Base-by-base conservation (phyloP, 1,284 basidiomycete species). In the Pseudozyma thailandica region DNA sequence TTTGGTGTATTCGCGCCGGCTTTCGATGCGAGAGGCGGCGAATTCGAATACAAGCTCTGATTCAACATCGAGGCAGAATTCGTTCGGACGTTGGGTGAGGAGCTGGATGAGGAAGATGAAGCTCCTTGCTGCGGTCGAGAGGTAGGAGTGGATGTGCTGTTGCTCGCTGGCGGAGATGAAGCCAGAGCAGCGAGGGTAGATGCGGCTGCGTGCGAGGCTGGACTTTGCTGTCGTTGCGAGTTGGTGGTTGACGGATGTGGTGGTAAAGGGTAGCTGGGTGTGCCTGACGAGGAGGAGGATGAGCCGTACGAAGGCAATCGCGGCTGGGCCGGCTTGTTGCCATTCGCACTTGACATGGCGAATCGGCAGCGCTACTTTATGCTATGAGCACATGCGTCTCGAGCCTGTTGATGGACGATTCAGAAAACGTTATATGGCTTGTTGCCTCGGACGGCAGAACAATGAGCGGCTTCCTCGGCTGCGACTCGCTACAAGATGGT, bases 11-110 rank as follows among this genome's bases (percentile, higher is more conserved):
- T 20, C 4, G 55, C 39, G 5, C 55, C 20, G 1, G 55, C 18
- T 20, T 60, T 57, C 18, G 66, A 50, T 0, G 71, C n/a, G 6
- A 51, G 18, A 3, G 64, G 60, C 1, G 71, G 26, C 1, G 57
- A 21, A 33, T 54, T 65, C 8, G 69, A 72, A 38, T 72, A 72
- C 20, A 72, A 37, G 42, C 69, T 72, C 45, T 63, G 69, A 21
- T 55, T 64, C 25, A 71, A 33, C 35, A 60, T 51, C 13, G 68
- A 48, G 30, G 59, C 33, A 6, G 44, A 27, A n/a, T 31, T 62
- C 30, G 56, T 23, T 7, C 62, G 57, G 13, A 46, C 50, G 31
- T 63, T 59, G 47, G 42, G 48, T 8, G 55, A 43, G 3, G 64
- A 45, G 28, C n/a, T 18, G 3, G 65, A 53, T 2, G 65, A 50